A percentile compares a stretch with the other conserved stretches of the same genome.
These are phyloP conservation scores for Aspergillus sergii DNA, from an alignment of 2,329 filamentous ascomycete species.

Conservation along the genomic window DNA sequence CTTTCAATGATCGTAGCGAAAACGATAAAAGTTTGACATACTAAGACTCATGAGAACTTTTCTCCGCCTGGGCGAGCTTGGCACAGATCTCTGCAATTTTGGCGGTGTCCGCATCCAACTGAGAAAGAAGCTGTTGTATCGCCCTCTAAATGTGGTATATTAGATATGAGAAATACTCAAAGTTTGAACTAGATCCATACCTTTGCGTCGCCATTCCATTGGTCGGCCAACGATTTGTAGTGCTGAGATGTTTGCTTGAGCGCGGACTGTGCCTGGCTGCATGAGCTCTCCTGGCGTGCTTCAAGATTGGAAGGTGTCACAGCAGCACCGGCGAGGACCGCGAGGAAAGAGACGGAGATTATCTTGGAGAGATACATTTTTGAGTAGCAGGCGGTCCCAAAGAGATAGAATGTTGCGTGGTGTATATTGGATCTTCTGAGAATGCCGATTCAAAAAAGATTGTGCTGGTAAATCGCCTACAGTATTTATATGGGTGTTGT, in stretches of 20 bases:
- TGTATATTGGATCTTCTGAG: neutral
- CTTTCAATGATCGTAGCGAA: neutral
- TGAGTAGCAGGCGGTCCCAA: too few relatives aligned
- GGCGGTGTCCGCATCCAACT: neutral
- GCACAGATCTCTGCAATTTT: neutral
- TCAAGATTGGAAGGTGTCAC: neutral
- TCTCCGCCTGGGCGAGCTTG: neutral
- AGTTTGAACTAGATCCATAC: neutral
- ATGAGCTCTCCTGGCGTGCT: neutral
- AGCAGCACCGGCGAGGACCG: neutral
- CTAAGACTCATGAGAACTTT: neutral
- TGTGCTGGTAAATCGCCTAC: neutral
- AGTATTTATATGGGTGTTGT: neutral
- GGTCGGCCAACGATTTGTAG: neutral
- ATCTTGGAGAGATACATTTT: neutral
- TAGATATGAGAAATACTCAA: neutral
- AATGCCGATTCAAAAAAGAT: neutral
- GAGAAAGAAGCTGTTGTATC: neutral
- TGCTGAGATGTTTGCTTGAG: neutral
- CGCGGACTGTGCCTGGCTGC: neutral
- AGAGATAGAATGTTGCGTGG: neutral
- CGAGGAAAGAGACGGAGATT: neutral
- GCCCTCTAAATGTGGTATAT: neutral
- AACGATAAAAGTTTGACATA: neutral
- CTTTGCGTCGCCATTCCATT: neutral